Evolutionary conservation across 352 stramenopile species (phyloP), one percentile per base, ranked within the genome.

Genomic region (Paralagenidium karlingii): DNA sequence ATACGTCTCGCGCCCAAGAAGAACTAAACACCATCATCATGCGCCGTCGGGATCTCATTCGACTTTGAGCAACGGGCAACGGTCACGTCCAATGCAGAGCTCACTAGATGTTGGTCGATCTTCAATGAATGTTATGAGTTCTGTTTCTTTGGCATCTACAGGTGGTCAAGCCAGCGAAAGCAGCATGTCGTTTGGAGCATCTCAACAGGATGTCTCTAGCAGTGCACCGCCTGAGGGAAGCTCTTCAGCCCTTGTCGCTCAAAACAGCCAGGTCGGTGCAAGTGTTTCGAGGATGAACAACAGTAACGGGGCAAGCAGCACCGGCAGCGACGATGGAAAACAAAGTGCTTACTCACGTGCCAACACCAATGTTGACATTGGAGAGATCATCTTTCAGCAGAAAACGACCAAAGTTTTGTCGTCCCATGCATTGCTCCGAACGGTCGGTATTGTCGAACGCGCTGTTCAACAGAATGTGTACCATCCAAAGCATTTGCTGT

Each of bases 391-490:
- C 37, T 60, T 57, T 10, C 54, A 58, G 18, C 71, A 91, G 27
- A 63, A 80, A 15, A 82, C 75, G 15, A 24, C 44, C 8, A 69
- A 81, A 12, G 68, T 92, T 1, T 44, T 94, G 7, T 49, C 41
- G 3, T 88, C 69, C 1, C 38, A 47, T 3, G 76, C 63, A 13
- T 56, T 95, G 7, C 30, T 71, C n/a, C 51, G 67, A 11, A 79
- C 60, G 2, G 60, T 83, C 12, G 66, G 64, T 18, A 55, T 86
- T 24, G 57, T 94, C 4, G 82, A 95, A 52, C 71, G 81, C 11
- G 80, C 73, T 1, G 69, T 95, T 8, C 81, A 94, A 47, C 82
- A 95, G 45, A 94, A 93, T 46, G 60, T 91, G 0, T 94, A 85
- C 34, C 81, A 95, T 52, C 47, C 64, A 20, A 60, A 85, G 18